phyloP scores from a whole-genome alignment of 192 early-diverging fungal genomes.

The Phlyctochytrium planicorne region DNA sequence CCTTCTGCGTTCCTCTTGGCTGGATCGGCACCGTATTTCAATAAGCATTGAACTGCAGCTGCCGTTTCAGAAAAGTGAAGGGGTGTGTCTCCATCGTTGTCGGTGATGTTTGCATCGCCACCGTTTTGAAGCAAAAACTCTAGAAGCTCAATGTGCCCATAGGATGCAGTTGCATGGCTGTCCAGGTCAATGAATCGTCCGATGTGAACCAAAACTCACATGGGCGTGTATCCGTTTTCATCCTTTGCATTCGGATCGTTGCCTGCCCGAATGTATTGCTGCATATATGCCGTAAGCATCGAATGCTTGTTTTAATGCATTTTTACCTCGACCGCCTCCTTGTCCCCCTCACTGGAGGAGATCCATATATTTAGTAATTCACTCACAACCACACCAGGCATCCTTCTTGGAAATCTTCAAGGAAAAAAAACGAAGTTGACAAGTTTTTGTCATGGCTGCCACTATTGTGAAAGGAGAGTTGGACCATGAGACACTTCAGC shows the following conservation, averaged over 20 bases:
- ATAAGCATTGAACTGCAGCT: constrained; percentile 63
- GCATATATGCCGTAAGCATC: no score
- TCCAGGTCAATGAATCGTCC: constrained; percentile 1
- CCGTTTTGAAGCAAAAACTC: constrained; percentile 61
- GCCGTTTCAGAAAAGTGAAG: constrained; percentile 72
- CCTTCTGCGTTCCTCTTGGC: constrained; percentile 62
- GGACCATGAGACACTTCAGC: no score
- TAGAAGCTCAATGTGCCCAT: constrained; percentile 66
- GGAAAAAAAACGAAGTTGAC: no score
- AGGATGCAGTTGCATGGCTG: constrained; percentile 75
- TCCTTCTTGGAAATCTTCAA: no score
- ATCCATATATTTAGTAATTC: no score
- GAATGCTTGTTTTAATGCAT: no score
- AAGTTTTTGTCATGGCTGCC: no score
- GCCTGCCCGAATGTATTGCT: neutral
- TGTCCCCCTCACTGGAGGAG: no score
- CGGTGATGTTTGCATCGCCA: constrained; percentile 69
- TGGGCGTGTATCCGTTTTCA: constrained; percentile 75
- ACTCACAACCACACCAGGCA: no score
- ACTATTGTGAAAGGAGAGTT: no score
- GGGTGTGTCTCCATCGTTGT: constrained; percentile 81
- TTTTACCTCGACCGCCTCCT: no score
- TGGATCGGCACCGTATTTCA: constrained; percentile 71
- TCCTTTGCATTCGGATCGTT: constrained; percentile 65
- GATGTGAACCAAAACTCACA: constrained; percentile 45